phyloP scores from a whole-genome alignment of 176 grass and related monocot species.

The Eleusine indica region DNA sequence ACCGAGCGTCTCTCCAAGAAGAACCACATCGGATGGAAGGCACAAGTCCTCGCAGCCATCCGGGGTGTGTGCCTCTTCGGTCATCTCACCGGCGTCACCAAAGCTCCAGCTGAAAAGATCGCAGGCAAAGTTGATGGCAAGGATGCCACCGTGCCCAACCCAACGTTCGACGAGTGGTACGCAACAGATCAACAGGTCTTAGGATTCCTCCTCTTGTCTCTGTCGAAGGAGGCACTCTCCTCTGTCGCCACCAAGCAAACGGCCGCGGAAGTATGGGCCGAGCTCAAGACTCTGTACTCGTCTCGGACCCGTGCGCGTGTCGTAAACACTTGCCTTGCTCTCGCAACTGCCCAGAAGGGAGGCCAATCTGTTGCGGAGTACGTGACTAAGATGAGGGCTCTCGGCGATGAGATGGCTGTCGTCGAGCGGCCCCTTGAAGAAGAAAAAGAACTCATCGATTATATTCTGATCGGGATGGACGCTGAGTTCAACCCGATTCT shows the following conservation, averaged over 20 bases:
- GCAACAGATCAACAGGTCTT: background rate
- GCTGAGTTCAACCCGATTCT: background rate
- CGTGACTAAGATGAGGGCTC: background rate
- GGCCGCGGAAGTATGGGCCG: background rate
- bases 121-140: background rate
- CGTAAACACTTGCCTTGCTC: background rate
- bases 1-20: background rate
- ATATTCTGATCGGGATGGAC: background rate
- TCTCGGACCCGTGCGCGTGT: background rate
- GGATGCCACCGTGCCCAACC: background rate
- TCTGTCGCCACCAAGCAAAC: background rate
- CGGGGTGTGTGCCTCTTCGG: background rate
- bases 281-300: background rate
- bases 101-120: background rate
- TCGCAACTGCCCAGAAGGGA: background rate
- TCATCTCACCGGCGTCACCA: background rate
- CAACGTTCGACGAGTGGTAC: background rate
- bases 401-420: background rate
- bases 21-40: background rate
- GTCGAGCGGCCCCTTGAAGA: background rate
- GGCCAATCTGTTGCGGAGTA: background rate
- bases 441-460: background rate
- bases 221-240: background rate
- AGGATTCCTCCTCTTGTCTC: background rate
- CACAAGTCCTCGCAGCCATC: background rate